Conservation (phyloP, 75 land plant genomes). For the Pseudotsuga menziesii region DNA sequence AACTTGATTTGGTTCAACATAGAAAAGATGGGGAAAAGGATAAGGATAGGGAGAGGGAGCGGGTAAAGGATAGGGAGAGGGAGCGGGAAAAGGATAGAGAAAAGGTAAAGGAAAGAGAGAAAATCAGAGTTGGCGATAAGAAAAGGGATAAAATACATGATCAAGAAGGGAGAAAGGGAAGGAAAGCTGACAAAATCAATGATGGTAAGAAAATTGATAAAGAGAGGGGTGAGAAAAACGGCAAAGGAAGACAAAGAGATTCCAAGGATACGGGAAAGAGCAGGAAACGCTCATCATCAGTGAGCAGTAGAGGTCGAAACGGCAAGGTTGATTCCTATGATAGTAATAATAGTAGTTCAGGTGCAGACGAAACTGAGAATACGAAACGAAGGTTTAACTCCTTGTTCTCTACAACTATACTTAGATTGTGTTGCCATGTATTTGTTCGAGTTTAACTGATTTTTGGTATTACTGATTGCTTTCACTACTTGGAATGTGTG, state of each 20-base stretch:
- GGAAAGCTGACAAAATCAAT: conserved; percentile 22
- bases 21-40: conserved; percentile 16
- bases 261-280: conserved; percentile 29
- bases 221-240: conserved; percentile 31
- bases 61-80: conserved; percentile 12
- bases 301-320: conserved; percentile 37
- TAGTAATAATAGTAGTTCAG: conserved; percentile 37
- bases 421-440: neutral
- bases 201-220: conserved; percentile 37
- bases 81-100: conserved; percentile 30
- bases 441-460: neutral
- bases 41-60: conserved; percentile 7
- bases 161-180: conserved; percentile 28
- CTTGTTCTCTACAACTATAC: neutral
- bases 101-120: conserved; percentile 16
- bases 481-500: neutral
- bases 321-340: conserved; percentile 41
- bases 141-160: conserved; percentile 15
- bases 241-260: conserved; percentile 34
- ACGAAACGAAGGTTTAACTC: conserved; percentile 40
- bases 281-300: conserved; percentile 53
- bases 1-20: conserved; percentile 12
- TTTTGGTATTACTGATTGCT: neutral
- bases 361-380: conserved; percentile 43
- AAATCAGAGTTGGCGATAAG: conserved; percentile 14